These are phyloP conservation scores for Helianthus tuberosus DNA, from an alignment of 129 eudicot genomes.

Conservation along the genomic window DNA sequence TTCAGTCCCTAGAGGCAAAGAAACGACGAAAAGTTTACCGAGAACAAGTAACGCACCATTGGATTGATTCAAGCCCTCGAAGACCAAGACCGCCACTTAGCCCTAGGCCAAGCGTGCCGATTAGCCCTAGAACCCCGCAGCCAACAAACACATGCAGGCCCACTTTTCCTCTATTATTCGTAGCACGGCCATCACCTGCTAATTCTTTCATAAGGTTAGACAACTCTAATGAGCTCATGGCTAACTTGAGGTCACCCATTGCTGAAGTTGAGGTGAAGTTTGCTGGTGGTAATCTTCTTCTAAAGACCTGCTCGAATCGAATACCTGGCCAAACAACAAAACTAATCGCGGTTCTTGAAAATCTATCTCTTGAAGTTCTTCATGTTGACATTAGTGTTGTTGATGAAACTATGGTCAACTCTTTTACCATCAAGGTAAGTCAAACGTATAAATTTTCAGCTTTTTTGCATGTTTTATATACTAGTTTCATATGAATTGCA, in stretches of 20 bases:
- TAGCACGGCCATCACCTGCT: conserved; percentile 31
- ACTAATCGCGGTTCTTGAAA: conserved; percentile 58
- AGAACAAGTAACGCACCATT: conserved; percentile 63
- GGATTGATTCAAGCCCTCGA: conserved; percentile 64
- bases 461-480: neutral
- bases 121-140: conserved; percentile 87
- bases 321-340: conserved; percentile 71
- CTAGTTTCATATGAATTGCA: conserved; percentile 10
- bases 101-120: conserved; percentile 66
- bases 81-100: conserved; percentile 57
- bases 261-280: conserved; percentile 95
- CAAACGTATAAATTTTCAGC: neutral
- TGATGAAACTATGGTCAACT: conserved; percentile 69
- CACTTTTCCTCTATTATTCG: conserved; percentile 26
- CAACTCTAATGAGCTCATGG: conserved; percentile 64
- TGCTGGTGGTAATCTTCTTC: conserved; percentile 60
- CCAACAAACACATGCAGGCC: conserved; percentile 55
- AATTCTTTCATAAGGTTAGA: conserved; percentile 41
- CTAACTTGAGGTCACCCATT: conserved; percentile 61
- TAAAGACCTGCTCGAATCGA: conserved; percentile 63
- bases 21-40: conserved; percentile 71
- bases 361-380: conserved; percentile 78
- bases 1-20: conserved; percentile 80
- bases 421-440: conserved; percentile 87
- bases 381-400: conserved; percentile 58